Percentiles rank a stretch among this genome's conserved stretches.
Conservation (phyloP, 345 rosid genomes). For the Eucalyptus guilfoylei region DNA sequence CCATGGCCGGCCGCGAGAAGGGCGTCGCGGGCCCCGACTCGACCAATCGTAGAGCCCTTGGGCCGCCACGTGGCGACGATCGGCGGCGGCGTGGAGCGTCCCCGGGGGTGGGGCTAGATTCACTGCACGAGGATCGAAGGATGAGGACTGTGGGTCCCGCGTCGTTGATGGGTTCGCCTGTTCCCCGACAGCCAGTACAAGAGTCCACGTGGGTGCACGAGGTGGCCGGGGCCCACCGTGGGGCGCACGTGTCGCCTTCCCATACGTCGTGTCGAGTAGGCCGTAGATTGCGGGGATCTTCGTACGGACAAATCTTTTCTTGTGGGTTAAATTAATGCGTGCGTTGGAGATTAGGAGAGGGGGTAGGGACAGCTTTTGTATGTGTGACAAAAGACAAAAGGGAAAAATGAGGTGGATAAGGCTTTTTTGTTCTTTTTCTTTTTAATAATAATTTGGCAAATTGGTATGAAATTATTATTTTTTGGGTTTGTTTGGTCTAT, state of each 20-base stretch:
- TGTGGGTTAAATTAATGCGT: neutral
- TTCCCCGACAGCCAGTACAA: constrained; percentile 15
- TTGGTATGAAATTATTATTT: neutral
- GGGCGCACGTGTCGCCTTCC: constrained; percentile 9
- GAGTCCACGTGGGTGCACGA: constrained; percentile 18
- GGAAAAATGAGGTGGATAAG: neutral
- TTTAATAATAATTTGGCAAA: too few species aligned
- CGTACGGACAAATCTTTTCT: constrained; percentile 2
- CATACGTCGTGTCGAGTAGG: neutral
- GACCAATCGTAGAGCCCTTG: neutral
- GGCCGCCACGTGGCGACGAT: neutral
- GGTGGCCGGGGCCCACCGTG: neutral
- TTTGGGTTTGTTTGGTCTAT: neutral
- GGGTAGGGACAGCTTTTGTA: neutral
- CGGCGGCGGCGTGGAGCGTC: neutral
- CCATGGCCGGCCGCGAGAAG: neutral
- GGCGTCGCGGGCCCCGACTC: neutral
- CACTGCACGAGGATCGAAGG: neutral
- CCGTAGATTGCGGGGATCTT: constrained; percentile 20
- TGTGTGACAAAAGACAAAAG: neutral
- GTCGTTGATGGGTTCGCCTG: neutral
- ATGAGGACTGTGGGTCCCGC: neutral
- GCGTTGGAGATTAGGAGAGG: neutral
- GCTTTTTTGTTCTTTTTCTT: neutral
- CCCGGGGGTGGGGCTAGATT: neutral